A percentile compares a stretch with the other conserved stretches of the same genome.
These are phyloP conservation scores for Pholiota microspora DNA, from an alignment of 768 basidiomycete genomes.

Conservation along the genomic window DNA sequence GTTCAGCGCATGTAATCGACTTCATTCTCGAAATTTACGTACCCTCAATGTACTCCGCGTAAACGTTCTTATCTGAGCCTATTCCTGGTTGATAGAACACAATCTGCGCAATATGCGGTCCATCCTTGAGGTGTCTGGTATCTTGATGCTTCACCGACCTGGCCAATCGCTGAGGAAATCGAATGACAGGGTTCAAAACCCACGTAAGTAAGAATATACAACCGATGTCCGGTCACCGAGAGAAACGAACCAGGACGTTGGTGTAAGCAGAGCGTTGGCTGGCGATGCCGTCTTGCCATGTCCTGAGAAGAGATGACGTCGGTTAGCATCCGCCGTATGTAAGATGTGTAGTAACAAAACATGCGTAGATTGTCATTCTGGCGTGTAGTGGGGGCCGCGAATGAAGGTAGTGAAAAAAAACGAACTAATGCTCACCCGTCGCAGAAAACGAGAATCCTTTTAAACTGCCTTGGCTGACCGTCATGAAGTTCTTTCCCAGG, in stretches of 20 bases:
- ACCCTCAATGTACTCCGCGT: slow-evolving; percentile 64
- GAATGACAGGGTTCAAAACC: not conserved
- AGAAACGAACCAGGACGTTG: slow-evolving; percentile 47
- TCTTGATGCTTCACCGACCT: slow-evolving; percentile 53
- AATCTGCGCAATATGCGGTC: slow-evolving; percentile 50
- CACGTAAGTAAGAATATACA: not conserved
- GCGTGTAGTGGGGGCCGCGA: not conserved
- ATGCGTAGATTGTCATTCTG: not conserved
- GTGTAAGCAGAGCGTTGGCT: slow-evolving; percentile 48
- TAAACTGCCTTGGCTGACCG: slow-evolving; percentile 30
- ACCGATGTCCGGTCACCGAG: not conserved
- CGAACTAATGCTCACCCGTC: slow-evolving; percentile 53
- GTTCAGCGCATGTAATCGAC: slow-evolving; percentile 3
- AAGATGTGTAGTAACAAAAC: no score
- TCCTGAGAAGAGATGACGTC: slow-evolving; percentile 35
- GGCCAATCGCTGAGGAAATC: slow-evolving; percentile 44
- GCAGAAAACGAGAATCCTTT: slow-evolving; percentile 71
- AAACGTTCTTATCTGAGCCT: slow-evolving; percentile 53
- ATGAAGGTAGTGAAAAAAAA: not conserved
- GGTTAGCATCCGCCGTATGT: no score
- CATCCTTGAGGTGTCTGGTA: slow-evolving; percentile 23
- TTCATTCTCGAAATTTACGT: slow-evolving; percentile 11
- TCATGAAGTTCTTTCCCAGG: not conserved
- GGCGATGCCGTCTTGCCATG: slow-evolving; percentile 68
- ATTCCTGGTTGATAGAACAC: slow-evolving; percentile 70